These are phyloP conservation scores for Spathaspora boniae DNA, from an alignment of 805 yeast genomes.

Conservation along the genomic window DNA sequence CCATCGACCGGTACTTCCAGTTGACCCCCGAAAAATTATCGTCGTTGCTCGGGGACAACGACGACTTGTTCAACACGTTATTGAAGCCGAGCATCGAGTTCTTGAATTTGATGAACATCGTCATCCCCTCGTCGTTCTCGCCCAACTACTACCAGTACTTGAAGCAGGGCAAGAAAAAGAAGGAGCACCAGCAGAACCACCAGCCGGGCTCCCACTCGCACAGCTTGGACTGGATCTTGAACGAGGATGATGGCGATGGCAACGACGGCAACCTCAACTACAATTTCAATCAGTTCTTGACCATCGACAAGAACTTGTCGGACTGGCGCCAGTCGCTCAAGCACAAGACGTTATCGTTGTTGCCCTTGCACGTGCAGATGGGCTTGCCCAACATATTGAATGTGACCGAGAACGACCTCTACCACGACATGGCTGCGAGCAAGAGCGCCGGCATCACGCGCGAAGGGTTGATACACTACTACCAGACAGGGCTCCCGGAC, in stretches of 20 bases:
- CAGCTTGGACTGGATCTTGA: constrained; percentile 40
- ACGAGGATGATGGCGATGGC: constrained; percentile 47
- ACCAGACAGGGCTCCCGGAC: constrained; percentile 35
- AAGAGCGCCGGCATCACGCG: constrained; percentile 16
- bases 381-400: constrained; percentile 26
- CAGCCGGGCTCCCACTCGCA: constrained; percentile 9
- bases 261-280: constrained; percentile 46
- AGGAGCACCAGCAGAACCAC: constrained; percentile 14
- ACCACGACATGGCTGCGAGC: constrained; percentile 29
- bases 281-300: constrained; percentile 40
- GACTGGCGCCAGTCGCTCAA: constrained; percentile 39
- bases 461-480: constrained; percentile 21
- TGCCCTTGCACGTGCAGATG: constrained; percentile 27
- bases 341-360: constrained; percentile 22
- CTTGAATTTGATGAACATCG: constrained; percentile 39
- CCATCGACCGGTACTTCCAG: constrained; percentile 42
- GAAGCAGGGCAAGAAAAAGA: constrained; percentile 24
- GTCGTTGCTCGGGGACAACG: constrained; percentile 24
- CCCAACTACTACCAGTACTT: constrained; percentile 44
- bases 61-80: constrained; percentile 34
- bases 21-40: constrained; percentile 43
- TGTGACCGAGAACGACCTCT: constrained; percentile 22
- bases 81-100: constrained; percentile 42
- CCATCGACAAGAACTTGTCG: constrained; percentile 39
- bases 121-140: constrained; percentile 45